These are phyloP conservation scores for Trametopsis cervina DNA, from an alignment of 768 basidiomycete genomes.

Conservation along the genomic window DNA sequence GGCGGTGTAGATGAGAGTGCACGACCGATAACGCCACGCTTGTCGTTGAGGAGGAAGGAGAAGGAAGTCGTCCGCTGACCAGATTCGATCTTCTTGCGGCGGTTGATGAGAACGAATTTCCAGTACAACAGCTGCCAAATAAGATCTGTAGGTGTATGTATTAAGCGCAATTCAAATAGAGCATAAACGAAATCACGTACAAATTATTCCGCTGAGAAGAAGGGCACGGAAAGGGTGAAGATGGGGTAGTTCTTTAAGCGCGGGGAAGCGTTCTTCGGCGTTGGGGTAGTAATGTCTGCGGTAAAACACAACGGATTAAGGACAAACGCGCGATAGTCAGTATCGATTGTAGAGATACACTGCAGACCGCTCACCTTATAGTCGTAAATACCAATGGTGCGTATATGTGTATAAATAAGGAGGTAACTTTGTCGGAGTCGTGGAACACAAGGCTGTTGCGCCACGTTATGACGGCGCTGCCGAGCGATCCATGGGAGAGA, in stretches of 20 bases:
- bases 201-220: conserved; percentile 75
- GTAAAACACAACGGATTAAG: background rate
- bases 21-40: conserved; percentile 76
- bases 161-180: conserved; percentile 8
- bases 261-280: conserved; percentile 80
- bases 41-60: conserved; percentile 82
- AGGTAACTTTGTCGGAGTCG: conserved; percentile 93
- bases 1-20: conserved; percentile 53
- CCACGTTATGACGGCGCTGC: conserved; percentile 96
- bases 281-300: conserved; percentile 82
- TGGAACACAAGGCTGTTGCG: conserved; percentile 98
- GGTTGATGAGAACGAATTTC: conserved; percentile 91
- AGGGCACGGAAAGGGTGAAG: conserved; percentile 67
- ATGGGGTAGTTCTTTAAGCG: conserved; percentile 60
- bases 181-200: conserved; percentile 41
- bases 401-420: conserved; percentile 92
- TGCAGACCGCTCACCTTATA: conserved; percentile 54
- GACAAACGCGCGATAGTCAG: background rate
- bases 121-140: conserved; percentile 93
- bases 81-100: conserved; percentile 84
- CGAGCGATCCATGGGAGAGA: conserved; percentile 84
- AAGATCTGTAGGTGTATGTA: conserved; percentile 47
- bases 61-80: conserved; percentile 90
- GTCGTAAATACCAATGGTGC: conserved; percentile 87
- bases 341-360: background rate